phyloP scores from a whole-genome alignment of 305 asterid genomes.

The Ilex paraguariensis region DNA sequence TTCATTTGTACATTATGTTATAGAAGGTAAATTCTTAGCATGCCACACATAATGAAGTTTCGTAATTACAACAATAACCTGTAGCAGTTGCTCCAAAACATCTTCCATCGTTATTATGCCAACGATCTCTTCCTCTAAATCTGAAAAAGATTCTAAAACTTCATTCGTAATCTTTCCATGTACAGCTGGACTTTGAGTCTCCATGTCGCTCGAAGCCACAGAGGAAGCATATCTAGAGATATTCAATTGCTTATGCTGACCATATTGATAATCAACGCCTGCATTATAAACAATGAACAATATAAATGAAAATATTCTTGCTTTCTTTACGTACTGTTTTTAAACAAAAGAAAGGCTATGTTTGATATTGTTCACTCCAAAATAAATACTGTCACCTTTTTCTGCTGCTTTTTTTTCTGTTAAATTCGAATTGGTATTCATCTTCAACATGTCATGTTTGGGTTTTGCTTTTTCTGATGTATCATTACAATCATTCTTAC shows the following conservation, averaged over 20 bases:
- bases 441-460: constrained; percentile 18
- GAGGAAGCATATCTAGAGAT: constrained; percentile 8
- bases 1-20: too few species aligned
- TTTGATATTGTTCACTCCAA: too few species aligned
- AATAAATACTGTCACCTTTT: constrained; percentile 15
- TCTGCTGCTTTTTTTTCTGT: constrained; percentile 11
- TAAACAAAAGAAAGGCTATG: too few species aligned
- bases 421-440: constrained; percentile 21
- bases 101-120: constrained; percentile 85
- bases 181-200: constrained; percentile 1
- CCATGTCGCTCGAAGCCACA: neutral
- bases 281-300: neutral
- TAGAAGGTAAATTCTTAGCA: too few species aligned
- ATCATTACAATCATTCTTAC: constrained; percentile 14
- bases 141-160: constrained; percentile 18
- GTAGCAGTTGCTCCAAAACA: constrained; percentile 60
- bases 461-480: constrained; percentile 21
- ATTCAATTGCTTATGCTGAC: constrained; percentile 9
- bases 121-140: constrained; percentile 43
- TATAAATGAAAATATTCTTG: too few species aligned
- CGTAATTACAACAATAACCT: constrained; percentile 23
- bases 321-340: neutral
- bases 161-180: constrained; percentile 24
- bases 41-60: too few species aligned
- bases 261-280: constrained; percentile 12